Base-by-base conservation (phyloP, 225 moss, liverwort and hornwort species). In the Neckera pumila region DNA sequence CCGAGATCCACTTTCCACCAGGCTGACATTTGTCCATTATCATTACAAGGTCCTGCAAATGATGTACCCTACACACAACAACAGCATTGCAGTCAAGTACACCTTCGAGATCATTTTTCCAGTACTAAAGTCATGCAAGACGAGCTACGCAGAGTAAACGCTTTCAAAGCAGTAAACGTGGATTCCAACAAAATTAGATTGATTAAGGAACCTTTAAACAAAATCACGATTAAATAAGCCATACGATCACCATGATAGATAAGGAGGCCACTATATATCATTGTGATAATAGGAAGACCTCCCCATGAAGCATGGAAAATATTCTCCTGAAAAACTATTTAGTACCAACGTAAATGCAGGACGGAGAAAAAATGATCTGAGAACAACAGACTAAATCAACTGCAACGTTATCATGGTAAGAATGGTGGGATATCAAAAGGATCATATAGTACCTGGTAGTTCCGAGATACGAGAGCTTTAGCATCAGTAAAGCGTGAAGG, bases 1-100 rank as follows among this genome's bases (percentile, higher is more conserved):
- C 99, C 99, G 54, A 99, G 93, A 92, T 99, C 99, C 43, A 96
- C 94, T 92, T 97, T 99, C 99, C 99, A 99, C 99, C 99, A 99
- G 56, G 99, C 96, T 87, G 96, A 95, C 87, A 91, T 92, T 49
- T 87, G 73, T 80, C 96, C 97, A 82, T 84, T 89, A 63, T 89
- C 93, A 65, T 84, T 92, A 88, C 94, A 95, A 82, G 99, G 97
- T 59, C 97, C 97, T 86, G 99, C 96, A 90, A 97, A 97, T 56
- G 96, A 99, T 69, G 99, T 99, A 63, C 93, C 95, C 99, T 99
- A 85, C 58, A 90, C 43, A 65, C 12, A 80, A 49, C 34, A 75
- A 26, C 61, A 72, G 73, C 66, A 40, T 79, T 43, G 42, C 62
- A 76, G 58, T 43, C 59, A 51, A 71, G 57, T 61, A 64, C 36